Base-by-base conservation (phyloP, 139 green algal genomes). In the Auxenochlorella protothecoides region DNA sequence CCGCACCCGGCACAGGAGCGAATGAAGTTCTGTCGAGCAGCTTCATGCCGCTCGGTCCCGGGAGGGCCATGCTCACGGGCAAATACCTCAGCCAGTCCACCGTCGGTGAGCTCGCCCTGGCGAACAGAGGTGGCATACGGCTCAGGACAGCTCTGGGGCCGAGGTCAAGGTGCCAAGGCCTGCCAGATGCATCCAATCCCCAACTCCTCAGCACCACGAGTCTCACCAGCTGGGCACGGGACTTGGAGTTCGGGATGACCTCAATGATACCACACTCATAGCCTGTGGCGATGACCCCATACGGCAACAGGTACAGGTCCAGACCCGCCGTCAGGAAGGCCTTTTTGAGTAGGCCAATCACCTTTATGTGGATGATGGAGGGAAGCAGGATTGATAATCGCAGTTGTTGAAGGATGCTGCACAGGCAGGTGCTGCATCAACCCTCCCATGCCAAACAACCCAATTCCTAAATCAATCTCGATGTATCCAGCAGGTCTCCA, bases 211-310 rank as follows among this genome's bases (percentile, higher is more conserved):
- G 11, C 54, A 70, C 27, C 15, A 14, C 52, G 3, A 27, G 2
- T n/a, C 68, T 59, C 60, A 90, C 67, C 57, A 82, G 68, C 68
- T 79, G 73, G 10, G 78, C 78, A 6, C 78, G n/a, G 60, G 51
- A 68, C 72, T 93, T 90, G 67, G 83, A 84, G 68, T 97, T 85
- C 2, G 93, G 94, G 53, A 98, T 92, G 53, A 94, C 83, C 85
- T 98, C 90, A 16, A 98, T 96, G 78, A 98, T 91, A 68, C 94
- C 94, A 16, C 89, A 85, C 79, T 96, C 94, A 79, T 98, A 97
- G 10, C 85, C 94, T 0, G 94, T 98, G 63, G 94, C 90, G 62
- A 98, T 74, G 54, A 96, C 95, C 53, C 94, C 94, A 73, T 98
- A 98, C 3, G 94, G 92, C 13, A 87, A 89, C 59, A 98, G 83